Percentiles rank a stretch among this genome's conserved stretches.
These are phyloP conservation scores for Erigeron philadelphicus DNA, from an alignment of 140 eudicot genomes.

Conservation along the genomic window DNA sequence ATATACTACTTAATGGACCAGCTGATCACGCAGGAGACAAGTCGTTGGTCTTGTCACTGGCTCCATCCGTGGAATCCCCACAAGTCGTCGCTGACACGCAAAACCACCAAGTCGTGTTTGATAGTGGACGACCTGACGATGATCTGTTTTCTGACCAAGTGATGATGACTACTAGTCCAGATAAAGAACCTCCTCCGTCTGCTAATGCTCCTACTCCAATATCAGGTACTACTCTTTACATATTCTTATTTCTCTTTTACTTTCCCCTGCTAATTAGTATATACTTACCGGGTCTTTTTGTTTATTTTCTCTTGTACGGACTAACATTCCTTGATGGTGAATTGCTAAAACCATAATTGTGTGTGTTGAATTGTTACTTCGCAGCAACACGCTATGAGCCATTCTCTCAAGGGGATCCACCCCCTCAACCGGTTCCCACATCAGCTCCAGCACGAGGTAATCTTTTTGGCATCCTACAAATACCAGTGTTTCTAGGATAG, in stretches of 20 bases:
- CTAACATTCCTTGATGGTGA: neutral
- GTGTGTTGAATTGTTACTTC: slow-evolving; percentile 16
- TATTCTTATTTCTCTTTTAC: too few species aligned
- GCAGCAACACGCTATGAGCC: slow-evolving; percentile 46
- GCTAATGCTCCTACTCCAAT: slow-evolving; percentile 31
- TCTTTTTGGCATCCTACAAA: neutral
- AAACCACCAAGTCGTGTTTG: slow-evolving; percentile 50
- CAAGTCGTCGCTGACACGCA: slow-evolving; percentile 15
- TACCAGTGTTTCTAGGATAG: too few species aligned
- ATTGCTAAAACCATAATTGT: neutral
- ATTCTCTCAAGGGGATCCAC: slow-evolving; percentile 27
- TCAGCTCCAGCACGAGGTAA: slow-evolving; percentile 42
- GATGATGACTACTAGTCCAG: slow-evolving; percentile 1
- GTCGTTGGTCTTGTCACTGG: slow-evolving; percentile 36
- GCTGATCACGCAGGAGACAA: slow-evolving; percentile 4
- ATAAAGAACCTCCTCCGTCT: slow-evolving; percentile 22
- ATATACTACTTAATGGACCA: slow-evolving; percentile 23
- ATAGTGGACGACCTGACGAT: slow-evolving; percentile 59
- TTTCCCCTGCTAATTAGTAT: too few species aligned
- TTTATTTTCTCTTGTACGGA: neutral
- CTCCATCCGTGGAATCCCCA: slow-evolving; percentile 21
- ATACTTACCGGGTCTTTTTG: too few species aligned
- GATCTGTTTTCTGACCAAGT: slow-evolving; percentile 51
- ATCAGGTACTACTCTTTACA: slow-evolving; percentile 36
- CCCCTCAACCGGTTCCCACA: slow-evolving; percentile 24